Base-by-base conservation (phyloP, 139 green algal genomes). In the Pleodorina starrii region DNA sequence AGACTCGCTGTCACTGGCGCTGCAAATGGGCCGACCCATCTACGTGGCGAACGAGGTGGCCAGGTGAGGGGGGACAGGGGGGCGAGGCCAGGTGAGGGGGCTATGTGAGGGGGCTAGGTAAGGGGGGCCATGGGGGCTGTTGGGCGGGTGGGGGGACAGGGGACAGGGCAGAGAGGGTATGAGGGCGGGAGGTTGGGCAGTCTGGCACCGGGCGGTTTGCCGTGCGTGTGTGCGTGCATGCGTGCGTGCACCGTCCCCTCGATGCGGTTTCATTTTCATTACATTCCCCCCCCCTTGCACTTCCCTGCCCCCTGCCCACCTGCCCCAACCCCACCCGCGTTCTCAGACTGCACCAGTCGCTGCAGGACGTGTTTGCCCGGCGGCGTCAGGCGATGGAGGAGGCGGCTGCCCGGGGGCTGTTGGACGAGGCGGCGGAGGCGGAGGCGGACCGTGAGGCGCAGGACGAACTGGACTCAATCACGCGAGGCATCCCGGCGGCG, bases 341-440 rank as follows among this genome's bases (percentile, higher is more conserved):
- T n/a, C n/a, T n/a, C 81, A 87, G 81, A n/a, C 27, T 87, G 43
- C 81, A 87, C 44, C 60, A 46, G 40, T 77, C 60, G 11, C 42
- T 87, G 32, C 7, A 44, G 29, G 60, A 78, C 44, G 60, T 87
- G 29, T 87, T 87, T 35, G 43, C 5, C 0, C 60, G 81, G 5
- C 81, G 81, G 5, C 81, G 60, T 19, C 36, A 32, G 42, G 81
- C 81, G 19, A 63, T 77, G 60, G 60, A 87, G 81, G 42, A 59
- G 16, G 81, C 81, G 4, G 81, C 81, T 0, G 42, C 42, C 12
- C 1, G 7, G 29, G 81, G 81, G 5, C 0, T 77, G 40, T 11
- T 87, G 42, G 81, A 87, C 81, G 81, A 87, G 81, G 81, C 60
- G 81, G 81, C 60, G 60, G 81, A 87, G 81, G 81, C 81, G 42